phyloP scores from a whole-genome alignment of 768 basidiomycete species.

The Boletus huronensis region DNA sequence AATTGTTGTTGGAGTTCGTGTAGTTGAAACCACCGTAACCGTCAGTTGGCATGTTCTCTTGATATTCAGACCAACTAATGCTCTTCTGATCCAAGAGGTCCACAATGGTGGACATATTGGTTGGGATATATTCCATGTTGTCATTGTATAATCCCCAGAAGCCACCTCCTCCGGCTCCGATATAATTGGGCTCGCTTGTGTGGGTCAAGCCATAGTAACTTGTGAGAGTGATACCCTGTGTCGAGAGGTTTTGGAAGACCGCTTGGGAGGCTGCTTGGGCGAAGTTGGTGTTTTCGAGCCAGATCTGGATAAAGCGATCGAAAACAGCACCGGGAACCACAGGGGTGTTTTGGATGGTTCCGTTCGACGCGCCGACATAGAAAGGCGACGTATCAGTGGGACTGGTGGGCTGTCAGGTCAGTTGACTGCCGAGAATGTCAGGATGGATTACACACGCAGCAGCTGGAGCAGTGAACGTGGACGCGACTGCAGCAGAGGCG shows the following conservation, averaged over 20 bases:
- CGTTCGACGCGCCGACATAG: conserved; percentile 42
- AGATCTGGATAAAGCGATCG: conserved; percentile 47
- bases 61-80: conserved; percentile 59
- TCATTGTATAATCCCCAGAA: conserved; percentile 51
- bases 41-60: conserved; percentile 52
- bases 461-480: conserved; percentile 22
- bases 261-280: conserved; percentile 23
- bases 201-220: conserved; percentile 50
- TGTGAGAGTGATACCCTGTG: conserved; percentile 46
- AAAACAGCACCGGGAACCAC: conserved; percentile 42
- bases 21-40: conserved; percentile 43
- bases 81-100: conserved; percentile 56
- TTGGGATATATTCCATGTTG: conserved; percentile 30
- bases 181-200: conserved; percentile 59
- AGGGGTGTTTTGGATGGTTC: conserved; percentile 35
- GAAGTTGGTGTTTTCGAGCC: conserved; percentile 60
- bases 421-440: not conserved
- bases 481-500: conserved; percentile 16
- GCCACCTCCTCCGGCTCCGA: conserved; percentile 47
- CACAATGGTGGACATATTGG: conserved; percentile 53
- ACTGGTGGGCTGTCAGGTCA: conserved; percentile 7
- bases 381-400: conserved; percentile 29
- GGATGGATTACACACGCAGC: conserved; percentile 15
- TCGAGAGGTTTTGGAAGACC: conserved; percentile 37
- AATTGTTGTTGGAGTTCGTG: conserved; percentile 25